These are phyloP conservation scores for Hypoxylon rubiginosum DNA, from an alignment of 2,329 filamentous ascomycete genomes.

Conservation along the genomic window DNA sequence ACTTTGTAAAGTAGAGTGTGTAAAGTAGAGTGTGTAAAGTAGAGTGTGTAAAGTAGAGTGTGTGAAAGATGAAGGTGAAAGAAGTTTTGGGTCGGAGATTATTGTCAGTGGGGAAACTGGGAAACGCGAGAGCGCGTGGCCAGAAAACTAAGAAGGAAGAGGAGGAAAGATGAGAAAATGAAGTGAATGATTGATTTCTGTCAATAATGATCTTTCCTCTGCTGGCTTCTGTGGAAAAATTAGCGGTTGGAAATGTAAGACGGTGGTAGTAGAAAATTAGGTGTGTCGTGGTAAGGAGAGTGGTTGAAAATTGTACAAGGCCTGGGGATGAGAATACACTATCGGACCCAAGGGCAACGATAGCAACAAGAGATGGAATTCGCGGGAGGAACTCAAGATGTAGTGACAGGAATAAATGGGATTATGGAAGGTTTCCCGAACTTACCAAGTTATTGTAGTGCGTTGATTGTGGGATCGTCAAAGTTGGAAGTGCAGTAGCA, in stretches of 20 bases:
- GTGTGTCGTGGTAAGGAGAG: conserved; percentile 14
- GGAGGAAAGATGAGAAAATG: neutral
- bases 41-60: conserved; percentile 33
- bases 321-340: too few relatives aligned
- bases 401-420: conserved; percentile 1
- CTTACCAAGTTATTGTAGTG: neutral
- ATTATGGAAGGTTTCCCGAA: neutral
- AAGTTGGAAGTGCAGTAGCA: neutral
- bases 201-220: neutral
- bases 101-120: conserved; percentile 53
- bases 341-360: conserved; percentile 16
- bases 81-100: conserved; percentile 50
- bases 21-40: too few relatives aligned
- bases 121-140: conserved; percentile 19
- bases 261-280: conserved; percentile 7
- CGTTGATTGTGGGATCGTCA: neutral
- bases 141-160: conserved; percentile 8
- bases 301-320: conserved; percentile 30
- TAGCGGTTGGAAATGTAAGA: neutral
- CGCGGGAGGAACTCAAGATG: neutral
- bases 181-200: conserved; percentile 2
- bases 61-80: conserved; percentile 38
- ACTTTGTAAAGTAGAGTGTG: too few relatives aligned
- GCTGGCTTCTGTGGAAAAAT: neutral
- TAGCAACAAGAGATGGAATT: conserved; percentile 4